Conservation (phyloP, 2,329 filamentous ascomycete species). For the Sporothrix dimorphospora region DNA sequence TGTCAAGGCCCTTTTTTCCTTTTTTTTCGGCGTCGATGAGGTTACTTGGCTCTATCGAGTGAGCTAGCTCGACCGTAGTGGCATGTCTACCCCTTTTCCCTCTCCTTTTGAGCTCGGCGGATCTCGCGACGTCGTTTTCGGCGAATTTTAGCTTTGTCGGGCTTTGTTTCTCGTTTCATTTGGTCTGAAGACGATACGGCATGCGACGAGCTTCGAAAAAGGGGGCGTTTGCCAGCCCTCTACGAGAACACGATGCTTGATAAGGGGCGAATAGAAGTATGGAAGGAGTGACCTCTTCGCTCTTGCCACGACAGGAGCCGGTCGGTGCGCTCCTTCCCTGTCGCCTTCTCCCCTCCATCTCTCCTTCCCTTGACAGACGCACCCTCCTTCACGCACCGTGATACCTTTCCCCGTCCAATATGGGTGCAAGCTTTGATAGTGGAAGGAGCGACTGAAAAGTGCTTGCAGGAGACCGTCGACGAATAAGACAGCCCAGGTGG, state of each 20-base stretch:
- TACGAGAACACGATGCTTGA: background rate
- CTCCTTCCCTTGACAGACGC: background rate
- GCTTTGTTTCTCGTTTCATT: background rate
- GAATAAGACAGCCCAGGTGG: constrained; percentile 1
- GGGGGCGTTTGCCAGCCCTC: background rate
- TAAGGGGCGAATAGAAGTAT: background rate
- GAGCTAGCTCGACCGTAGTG: background rate
- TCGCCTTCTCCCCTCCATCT: background rate
- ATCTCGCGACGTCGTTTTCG: constrained; percentile 3
- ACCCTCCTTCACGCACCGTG: background rate
- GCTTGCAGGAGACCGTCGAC: constrained; percentile 7
- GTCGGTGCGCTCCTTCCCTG: background rate
- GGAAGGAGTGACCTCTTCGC: background rate
- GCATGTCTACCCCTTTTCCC: constrained; percentile 11
- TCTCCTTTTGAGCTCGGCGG: background rate
- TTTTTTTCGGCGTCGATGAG: background rate
- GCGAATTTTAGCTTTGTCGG: background rate
- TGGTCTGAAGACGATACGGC: background rate
- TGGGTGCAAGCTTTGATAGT: background rate
- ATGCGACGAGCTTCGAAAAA: background rate
- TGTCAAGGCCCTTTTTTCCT: background rate
- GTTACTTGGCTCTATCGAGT: constrained; percentile 9
- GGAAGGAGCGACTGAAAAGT: constrained; percentile 16
- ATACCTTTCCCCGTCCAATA: background rate
- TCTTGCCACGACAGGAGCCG: background rate